A percentile compares a stretch with the other conserved stretches of the same genome.
Conservation (phyloP, 2,329 filamentous ascomycete species). For the Fusarium devonianum region DNA sequence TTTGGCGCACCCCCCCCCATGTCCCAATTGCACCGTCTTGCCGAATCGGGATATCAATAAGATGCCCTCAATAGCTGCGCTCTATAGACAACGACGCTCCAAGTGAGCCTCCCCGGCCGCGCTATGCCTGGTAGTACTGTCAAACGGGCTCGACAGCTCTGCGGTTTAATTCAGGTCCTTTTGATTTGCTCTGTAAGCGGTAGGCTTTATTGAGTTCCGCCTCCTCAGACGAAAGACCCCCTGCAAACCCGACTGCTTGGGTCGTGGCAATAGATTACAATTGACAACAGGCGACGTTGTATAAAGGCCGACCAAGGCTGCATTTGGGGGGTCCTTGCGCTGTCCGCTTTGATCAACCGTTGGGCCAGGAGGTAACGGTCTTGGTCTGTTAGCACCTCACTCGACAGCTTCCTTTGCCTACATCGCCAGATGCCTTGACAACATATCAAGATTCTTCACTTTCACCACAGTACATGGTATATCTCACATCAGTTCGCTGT, state of each 20-base stretch:
- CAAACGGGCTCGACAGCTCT: constrained; percentile 4
- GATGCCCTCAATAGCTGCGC: constrained; percentile 43
- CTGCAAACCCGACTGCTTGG: background rate
- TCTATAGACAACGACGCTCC: constrained; percentile 18
- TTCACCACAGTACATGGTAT: background rate
- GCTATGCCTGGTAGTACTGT: constrained; percentile 5
- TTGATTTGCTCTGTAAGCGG: constrained; percentile 8
- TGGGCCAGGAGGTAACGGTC: constrained; percentile 26
- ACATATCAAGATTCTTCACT: background rate
- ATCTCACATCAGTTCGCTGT: background rate
- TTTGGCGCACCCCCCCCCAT: constrained; percentile 7
- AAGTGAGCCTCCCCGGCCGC: constrained; percentile 4
- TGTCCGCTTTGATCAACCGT: constrained; percentile 27
- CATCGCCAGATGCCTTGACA: constrained; percentile 15
- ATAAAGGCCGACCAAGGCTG: constrained; percentile 18
- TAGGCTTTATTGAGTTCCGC: constrained; percentile 19
- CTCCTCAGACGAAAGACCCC: background rate
- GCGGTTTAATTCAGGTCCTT: constrained; percentile 26
- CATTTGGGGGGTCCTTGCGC: constrained; percentile 24
- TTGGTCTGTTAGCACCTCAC: constrained; percentile 6
- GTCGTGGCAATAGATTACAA: background rate
- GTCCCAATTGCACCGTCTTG: constrained; percentile 7
- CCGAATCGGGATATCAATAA: constrained; percentile 49
- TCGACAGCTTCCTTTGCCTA: background rate
- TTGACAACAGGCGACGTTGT: constrained; percentile 7